Base-by-base conservation (phyloP, 495 filamentous ascomycete genomes). In the Elaphomyces granulatus region DNA sequence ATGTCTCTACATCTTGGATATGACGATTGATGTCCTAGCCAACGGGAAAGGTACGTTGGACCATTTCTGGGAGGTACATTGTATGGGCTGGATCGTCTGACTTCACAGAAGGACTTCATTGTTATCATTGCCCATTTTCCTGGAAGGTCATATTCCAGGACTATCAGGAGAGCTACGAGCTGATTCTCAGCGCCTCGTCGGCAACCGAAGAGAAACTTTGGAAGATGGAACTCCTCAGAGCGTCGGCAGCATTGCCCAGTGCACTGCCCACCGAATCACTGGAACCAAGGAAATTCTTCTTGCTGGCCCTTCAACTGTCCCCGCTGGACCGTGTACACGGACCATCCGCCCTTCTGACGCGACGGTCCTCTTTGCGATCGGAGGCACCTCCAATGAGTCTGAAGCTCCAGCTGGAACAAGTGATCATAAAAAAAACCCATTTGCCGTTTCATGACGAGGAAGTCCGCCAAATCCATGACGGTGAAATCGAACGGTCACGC, bases 61-160 rank as follows among this genome's bases (percentile, higher is more conserved):
- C 10, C 16, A 30, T 26, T 16, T 26, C 15, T 38, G 8, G 23
- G n/a, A 3, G 8, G 15, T 26, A 2, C 18, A n/a, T n/a, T 21
- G 1, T 26, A 3, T 35, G 15, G 34, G 3, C 18, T 28, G 14
- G 4, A 26, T 26, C 19, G 4, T 35, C 33, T 4, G n/a, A n/a
- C n/a, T n/a, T n/a, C n/a, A n/a, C n/a, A n/a, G n/a, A 45, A 93
- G 87, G 87, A 2, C 57, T 94, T 4, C 82, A 81, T 60, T 95
- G 86, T 52, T 75, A 88, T 50, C 83, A 78, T 15, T 85, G 82
- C 15, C 75, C 78, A 9, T 83, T 83, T 54, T 87, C 86, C 2
- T 96, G 87, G 88, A 98, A 95, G 55, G 53, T 95, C n/a, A 64
- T 82, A 12, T 95, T 96, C 47, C 80, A 87, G 48, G 70, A 74